phyloP scores from a whole-genome alignment of 2,329 filamentous ascomycete species.

The Colletotrichum trifolii region DNA sequence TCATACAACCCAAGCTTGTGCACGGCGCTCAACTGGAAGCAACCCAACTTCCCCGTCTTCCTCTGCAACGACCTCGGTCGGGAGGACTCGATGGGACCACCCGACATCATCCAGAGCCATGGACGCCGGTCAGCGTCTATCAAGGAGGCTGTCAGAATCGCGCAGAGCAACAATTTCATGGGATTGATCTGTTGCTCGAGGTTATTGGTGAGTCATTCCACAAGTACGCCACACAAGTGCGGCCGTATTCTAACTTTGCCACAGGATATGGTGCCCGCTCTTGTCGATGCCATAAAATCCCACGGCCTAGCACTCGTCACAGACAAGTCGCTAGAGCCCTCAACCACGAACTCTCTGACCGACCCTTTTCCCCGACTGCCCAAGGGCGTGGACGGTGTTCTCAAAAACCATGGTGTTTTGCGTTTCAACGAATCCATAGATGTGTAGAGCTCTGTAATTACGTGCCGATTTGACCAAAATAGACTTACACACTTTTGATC shows the following conservation, averaged over 20 bases:
- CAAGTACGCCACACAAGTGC: neutral
- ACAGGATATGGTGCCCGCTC: conserved; percentile 90
- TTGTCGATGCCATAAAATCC: conserved; percentile 94
- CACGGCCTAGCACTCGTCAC: conserved; percentile 92
- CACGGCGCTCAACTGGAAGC: conserved; percentile 98
- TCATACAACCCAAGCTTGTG: conserved; percentile 92
- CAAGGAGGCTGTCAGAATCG: conserved; percentile 93
- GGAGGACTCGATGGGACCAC: conserved; percentile 57
- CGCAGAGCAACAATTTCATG: conserved; percentile 98
- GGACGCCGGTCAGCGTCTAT: conserved; percentile 84
- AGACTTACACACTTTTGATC: conserved; percentile 22
- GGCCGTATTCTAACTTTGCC: conserved; percentile 34
- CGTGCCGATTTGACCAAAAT: conserved; percentile 15
- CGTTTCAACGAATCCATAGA: conserved; percentile 95
- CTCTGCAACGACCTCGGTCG: conserved; percentile 91
- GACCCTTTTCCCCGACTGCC: conserved; percentile 72
- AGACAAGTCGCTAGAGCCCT: conserved; percentile 77
- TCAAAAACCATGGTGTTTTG: conserved; percentile 87
- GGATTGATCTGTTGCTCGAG: conserved; percentile 90
- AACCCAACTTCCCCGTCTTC: conserved; percentile 97
- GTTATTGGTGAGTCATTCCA: conserved; percentile 74
- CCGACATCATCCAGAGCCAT: conserved; percentile 60
- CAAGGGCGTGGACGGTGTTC: conserved; percentile 86
- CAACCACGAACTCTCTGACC: conserved; percentile 51
- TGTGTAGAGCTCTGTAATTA: conserved; percentile 54